phyloP scores from a whole-genome alignment of 2,329 filamentous ascomycete species.

The Diaporthe australafricana region DNA sequence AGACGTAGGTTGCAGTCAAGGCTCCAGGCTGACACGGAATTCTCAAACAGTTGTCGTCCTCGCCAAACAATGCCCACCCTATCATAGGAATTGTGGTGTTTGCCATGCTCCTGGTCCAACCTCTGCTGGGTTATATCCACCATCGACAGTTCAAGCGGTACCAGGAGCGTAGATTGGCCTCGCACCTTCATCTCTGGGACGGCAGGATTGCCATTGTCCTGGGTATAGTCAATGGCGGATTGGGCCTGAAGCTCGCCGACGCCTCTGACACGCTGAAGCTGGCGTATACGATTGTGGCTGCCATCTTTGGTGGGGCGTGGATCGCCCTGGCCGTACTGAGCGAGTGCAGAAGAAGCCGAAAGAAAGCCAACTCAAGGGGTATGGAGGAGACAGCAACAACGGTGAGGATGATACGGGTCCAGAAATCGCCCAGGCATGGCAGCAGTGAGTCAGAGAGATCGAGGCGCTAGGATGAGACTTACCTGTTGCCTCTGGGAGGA shows the following conservation, averaged over 20 bases:
- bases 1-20: too few relatives aligned
- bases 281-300: constrained; percentile 54
- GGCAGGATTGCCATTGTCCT: constrained; percentile 53
- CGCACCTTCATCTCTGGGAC: constrained; percentile 56
- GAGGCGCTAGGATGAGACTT: not conserved
- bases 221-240: constrained; percentile 58
- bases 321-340: constrained; percentile 46
- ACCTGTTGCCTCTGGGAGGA: not conserved
- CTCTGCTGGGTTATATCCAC: constrained; percentile 55
- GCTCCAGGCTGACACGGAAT: not conserved
- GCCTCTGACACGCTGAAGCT: constrained; percentile 44
- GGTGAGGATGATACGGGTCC: constrained; percentile 9
- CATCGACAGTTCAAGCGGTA: constrained; percentile 54
- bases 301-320: constrained; percentile 52
- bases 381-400: not conserved
- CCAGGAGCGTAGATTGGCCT: constrained; percentile 53
- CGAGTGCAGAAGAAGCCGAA: constrained; percentile 44
- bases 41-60: constrained; percentile 44
- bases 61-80: constrained; percentile 53
- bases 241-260: constrained; percentile 54
- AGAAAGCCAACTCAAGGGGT: not conserved
- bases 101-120: constrained; percentile 53
- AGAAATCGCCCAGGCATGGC: not conserved
- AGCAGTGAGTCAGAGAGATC: constrained; percentile 17
- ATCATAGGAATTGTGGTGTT: constrained; percentile 60